Conservation (phyloP, 2,329 filamentous ascomycete species). For the Beauveria sp. region DNA sequence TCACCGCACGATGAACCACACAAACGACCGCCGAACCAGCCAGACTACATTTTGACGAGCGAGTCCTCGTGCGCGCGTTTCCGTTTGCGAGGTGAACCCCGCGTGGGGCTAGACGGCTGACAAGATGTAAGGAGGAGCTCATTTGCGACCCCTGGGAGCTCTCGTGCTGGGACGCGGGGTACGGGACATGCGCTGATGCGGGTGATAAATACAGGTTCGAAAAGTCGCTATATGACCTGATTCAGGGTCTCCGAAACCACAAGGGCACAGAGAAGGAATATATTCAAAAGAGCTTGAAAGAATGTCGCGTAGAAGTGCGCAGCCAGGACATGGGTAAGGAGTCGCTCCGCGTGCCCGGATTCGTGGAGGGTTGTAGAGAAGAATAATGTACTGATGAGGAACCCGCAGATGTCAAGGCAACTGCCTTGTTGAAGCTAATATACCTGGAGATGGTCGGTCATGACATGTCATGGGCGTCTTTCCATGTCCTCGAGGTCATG, state of each 20-base stretch:
- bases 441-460: conserved; percentile 99
- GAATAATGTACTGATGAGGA: background rate
- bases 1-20: conserved; percentile 1
- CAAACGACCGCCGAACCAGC: background rate
- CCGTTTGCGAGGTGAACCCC: background rate
- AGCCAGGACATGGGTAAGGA: conserved; percentile 82
- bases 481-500: conserved; percentile 98
- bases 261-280: conserved; percentile 94
- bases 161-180: background rate
- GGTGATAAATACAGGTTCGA: conserved; percentile 66
- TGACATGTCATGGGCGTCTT: conserved; percentile 99
- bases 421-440: conserved; percentile 87
- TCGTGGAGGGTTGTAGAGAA: background rate
- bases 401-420: conserved; percentile 81
- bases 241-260: conserved; percentile 88
- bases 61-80: background rate
- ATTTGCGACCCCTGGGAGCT: no score
- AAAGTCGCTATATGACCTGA: conserved; percentile 98
- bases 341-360: background rate
- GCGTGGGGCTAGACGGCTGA: background rate
- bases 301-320: conserved; percentile 90
- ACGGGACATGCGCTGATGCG: background rate
- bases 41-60: background rate
- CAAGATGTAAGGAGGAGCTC: background rate
- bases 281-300: conserved; percentile 84